phyloP scores from a whole-genome alignment of 805 yeast genomes.

The Alloascoidea africana region DNA sequence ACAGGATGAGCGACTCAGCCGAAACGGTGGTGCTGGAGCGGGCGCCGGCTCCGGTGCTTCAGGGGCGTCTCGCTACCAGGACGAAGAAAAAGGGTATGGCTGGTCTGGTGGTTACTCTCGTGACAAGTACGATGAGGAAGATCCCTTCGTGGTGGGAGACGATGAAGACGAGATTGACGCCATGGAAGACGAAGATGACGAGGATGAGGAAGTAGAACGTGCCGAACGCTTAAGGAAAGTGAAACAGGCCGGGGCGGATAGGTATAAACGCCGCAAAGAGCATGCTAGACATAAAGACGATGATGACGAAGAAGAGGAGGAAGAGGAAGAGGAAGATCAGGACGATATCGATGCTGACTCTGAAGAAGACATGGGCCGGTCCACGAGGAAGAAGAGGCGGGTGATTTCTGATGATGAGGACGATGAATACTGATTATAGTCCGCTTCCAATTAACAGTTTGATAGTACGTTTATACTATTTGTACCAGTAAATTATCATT shows the following conservation, averaged over 20 bases:
- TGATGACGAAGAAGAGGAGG: conserved; percentile 6
- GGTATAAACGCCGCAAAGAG: conserved; percentile 7
- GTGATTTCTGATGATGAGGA: conserved; percentile 16
- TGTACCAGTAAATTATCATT: too few species aligned
- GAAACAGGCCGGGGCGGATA: conserved; percentile 14
- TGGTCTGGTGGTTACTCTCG: conserved; percentile 4
- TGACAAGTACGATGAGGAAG: conserved; percentile 18
- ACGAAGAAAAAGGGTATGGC: conserved; percentile 12
- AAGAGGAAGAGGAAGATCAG: conserved; percentile 7
- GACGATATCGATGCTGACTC: conserved; percentile 6
- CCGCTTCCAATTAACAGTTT: too few species aligned
- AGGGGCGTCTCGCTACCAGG: conserved; percentile 4
- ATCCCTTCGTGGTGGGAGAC: conserved; percentile 19
- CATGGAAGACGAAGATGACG: conserved; percentile 11
- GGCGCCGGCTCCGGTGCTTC: conserved; percentile 3
- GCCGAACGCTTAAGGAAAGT: conserved; percentile 16
- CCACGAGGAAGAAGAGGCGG: conserved; percentile 11
- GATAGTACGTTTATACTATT: too few species aligned
- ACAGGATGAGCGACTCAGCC: conserved; percentile 12
- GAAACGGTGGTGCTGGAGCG: conserved; percentile 8
- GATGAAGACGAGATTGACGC: conserved; percentile 10
- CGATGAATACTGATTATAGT: too few species aligned
- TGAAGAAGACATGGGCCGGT: conserved; percentile 1
- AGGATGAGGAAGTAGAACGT: conserved; percentile 18
- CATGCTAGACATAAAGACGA: conserved; percentile 7